Conservation (phyloP, 202 grass and related monocot species). For the Hordeum pubiflorum region DNA sequence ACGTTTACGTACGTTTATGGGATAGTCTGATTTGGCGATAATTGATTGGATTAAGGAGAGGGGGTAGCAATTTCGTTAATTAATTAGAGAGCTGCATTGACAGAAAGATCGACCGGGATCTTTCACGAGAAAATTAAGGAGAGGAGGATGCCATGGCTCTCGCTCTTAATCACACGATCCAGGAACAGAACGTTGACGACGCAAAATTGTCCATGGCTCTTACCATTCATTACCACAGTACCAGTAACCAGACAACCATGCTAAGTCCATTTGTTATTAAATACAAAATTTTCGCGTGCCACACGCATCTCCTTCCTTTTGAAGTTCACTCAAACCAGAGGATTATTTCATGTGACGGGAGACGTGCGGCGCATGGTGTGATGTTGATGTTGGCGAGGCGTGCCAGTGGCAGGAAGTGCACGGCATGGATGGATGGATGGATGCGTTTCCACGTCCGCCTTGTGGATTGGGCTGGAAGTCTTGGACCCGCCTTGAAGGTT, state of each 20-base stretch:
- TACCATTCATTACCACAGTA: too few species aligned
- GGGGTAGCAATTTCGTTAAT: too few species aligned
- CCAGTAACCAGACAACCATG: neutral
- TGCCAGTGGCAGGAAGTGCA: neutral
- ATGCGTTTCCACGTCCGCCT: conserved; percentile 1
- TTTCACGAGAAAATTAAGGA: neutral
- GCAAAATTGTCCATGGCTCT: too few species aligned
- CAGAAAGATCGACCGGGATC: neutral
- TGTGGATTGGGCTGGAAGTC: conserved; percentile 8
- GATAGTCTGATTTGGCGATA: too few species aligned
- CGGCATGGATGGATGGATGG: neutral
- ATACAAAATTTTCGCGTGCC: neutral
- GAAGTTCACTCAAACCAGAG: too few species aligned
- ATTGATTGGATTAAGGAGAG: too few species aligned
- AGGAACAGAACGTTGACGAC: neutral
- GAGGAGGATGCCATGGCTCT: neutral
- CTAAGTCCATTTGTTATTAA: neutral
- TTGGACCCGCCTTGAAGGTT: neutral
- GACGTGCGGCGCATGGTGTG: neutral
- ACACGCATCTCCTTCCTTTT: too few species aligned
- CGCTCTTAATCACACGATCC: neutral
- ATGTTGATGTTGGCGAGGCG: neutral
- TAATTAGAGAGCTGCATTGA: neutral
- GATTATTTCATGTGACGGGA: neutral
- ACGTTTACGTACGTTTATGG: too few species aligned